Conservation (phyloP, 1,284 basidiomycete species). For the Mycena citricolor region DNA sequence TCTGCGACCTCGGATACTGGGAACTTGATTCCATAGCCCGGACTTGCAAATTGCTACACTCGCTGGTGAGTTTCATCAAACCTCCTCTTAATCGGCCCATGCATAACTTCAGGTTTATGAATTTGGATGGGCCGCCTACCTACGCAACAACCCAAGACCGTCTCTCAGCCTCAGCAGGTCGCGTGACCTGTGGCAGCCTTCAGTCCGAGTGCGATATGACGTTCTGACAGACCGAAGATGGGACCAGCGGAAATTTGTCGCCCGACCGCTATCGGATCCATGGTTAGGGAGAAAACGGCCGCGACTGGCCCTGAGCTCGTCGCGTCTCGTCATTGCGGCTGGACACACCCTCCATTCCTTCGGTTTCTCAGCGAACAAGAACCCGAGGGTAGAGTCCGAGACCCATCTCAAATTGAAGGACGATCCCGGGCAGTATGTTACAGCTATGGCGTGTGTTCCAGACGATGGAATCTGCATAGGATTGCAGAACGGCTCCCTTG, state of each 20-base stretch:
- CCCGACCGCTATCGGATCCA: constrained; percentile 63
- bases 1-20: constrained; percentile 44
- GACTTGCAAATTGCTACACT: constrained; percentile 46
- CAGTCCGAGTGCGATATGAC: constrained; percentile 52
- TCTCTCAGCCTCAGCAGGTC: constrained; percentile 52
- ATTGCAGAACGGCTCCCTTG: constrained; percentile 59
- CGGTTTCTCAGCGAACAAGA: constrained; percentile 53
- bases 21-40: constrained; percentile 48
- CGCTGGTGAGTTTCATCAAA: constrained; percentile 42
- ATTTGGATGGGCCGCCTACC: constrained; percentile 59
- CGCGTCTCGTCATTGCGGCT: constrained; percentile 62
- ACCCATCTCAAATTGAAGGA: constrained; percentile 43
- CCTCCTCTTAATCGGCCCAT: constrained; percentile 45
- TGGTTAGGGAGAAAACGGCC: constrained; percentile 64
- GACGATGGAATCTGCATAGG: constrained; percentile 58
- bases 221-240: constrained; percentile 55
- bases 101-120: constrained; percentile 59
- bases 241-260: constrained; percentile 52
- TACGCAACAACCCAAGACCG: constrained; percentile 48
- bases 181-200: constrained; percentile 46
- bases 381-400: constrained; percentile 69
- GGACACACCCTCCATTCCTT: constrained; percentile 61
- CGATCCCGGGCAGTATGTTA: constrained; percentile 51
- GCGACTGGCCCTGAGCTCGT: constrained; percentile 54
- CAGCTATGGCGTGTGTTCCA: constrained; percentile 42